Evolutionary conservation across 805 yeast species (phyloP).

Genomic region (Naumovozyma baii): DNA sequence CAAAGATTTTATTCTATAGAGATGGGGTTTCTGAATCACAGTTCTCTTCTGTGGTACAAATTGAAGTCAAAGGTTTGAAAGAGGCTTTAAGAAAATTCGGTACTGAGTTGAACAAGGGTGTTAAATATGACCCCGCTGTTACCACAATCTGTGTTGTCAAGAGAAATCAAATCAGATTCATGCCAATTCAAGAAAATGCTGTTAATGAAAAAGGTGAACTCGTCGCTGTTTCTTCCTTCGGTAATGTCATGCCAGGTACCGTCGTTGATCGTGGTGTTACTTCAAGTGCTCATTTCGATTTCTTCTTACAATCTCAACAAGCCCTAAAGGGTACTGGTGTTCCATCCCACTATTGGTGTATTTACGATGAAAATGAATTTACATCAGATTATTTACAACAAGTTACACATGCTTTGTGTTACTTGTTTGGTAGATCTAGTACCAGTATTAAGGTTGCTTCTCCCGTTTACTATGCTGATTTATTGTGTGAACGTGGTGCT

Average conservation of each 20-base stretch:
- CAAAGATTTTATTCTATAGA: slow-evolving; percentile 17
- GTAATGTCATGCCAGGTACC: slow-evolving; percentile 21
- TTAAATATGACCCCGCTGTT: slow-evolving; percentile 13
- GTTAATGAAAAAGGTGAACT: slow-evolving; percentile 11
- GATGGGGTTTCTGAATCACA: slow-evolving; percentile 21
- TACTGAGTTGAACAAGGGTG: slow-evolving; percentile 4
- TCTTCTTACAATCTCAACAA: slow-evolving; percentile 19
- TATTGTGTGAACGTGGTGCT: slow-evolving; percentile 18
- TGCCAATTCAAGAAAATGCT: slow-evolving; percentile 17
- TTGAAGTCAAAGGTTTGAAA: slow-evolving; percentile 16
- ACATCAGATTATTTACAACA: slow-evolving; percentile 15
- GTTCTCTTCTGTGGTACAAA: slow-evolving; percentile 14
- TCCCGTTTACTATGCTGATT: slow-evolving; percentile 17
- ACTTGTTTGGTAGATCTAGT: slow-evolving; percentile 16
- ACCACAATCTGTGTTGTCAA: slow-evolving; percentile 15
- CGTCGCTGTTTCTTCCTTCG: slow-evolving; percentile 18
- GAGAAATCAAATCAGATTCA: slow-evolving; percentile 18
- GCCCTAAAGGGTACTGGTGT: slow-evolving; percentile 20
- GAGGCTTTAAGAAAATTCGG: slow-evolving; percentile 11
- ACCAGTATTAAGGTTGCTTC: slow-evolving; percentile 16
- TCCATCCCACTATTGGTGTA: slow-evolving; percentile 21
- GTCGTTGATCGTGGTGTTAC: slow-evolving; percentile 20
- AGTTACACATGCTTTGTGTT: slow-evolving; percentile 15
- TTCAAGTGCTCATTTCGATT: slow-evolving; percentile 19
- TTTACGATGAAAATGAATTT: slow-evolving; percentile 14